Base-by-base conservation (phyloP, 768 basidiomycete genomes). In the Mycena galericulata region DNA sequence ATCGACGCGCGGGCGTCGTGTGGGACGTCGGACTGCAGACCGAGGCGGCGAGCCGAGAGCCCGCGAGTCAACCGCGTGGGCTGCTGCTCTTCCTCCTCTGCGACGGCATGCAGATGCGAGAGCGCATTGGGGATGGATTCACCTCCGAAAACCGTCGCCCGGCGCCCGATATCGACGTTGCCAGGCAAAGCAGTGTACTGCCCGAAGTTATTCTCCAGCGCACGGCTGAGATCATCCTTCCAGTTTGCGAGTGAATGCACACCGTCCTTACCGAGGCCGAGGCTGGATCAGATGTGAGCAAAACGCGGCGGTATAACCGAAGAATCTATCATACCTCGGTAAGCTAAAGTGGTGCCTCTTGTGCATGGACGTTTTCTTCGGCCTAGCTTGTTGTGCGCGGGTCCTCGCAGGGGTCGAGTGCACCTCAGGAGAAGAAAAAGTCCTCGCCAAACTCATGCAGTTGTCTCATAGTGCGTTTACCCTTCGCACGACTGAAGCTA, bases 301-400 rank as follows among this genome's bases (percentile, higher is more conserved):
- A 22, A 45, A 18, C 8, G 41, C 5, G 40, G 6, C 34, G 34
- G 34, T 4, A 11, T 27, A 29, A 50, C 11, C 55, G 10, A 15
- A 43, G 27, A 46, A 7, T 36, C 27, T 64, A 15, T 5, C 84
- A 57, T 77, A 90, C 90, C 90, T 91, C 2, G 90, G 89, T 63
- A 92, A 80, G 80, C 90, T 91, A 77, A 87, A 87, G 71, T 90
- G 89, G 55, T 88, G 86, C 72, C 83, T 85, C 77, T 86, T 90
- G 78, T 90, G 89, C 47, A 76, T 77, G 32, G 88, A 86, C 32
- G 75, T 79, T 77, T 88, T 90, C 75, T 81, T 80, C 56, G 59
- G 75, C 62, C 75, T 77, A 53, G 75, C 70, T 49, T 78, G 76
- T 47, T 78, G 78, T 24, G 73, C 62, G 18, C 75, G 73, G 30